Percentiles rank a stretch among this genome's conserved stretches.
These are phyloP conservation scores for Hanseniaspora clermontiae DNA, from an alignment of 805 yeast species.

Conservation along the genomic window DNA sequence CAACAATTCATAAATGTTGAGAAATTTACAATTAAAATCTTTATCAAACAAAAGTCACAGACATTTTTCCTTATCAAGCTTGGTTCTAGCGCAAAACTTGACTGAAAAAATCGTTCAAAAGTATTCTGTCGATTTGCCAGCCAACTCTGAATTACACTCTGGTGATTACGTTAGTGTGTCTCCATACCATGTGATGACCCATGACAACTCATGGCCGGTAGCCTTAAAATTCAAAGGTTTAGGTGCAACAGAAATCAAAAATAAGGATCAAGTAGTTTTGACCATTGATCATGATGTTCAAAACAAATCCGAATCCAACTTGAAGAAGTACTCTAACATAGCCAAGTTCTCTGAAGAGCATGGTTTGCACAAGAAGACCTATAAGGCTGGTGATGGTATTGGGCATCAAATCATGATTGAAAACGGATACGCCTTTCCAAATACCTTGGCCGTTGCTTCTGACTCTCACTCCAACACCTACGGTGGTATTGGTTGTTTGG, in stretches of 20 bases:
- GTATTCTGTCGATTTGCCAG: slow-evolving; percentile 74
- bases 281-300: slow-evolving; percentile 98
- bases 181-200: slow-evolving; percentile 98
- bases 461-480: slow-evolving; percentile 97
- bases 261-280: slow-evolving; percentile 85
- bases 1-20: neutral
- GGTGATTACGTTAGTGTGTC: slow-evolving; percentile 92
- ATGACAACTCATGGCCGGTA: slow-evolving; percentile 98
- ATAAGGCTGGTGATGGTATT: slow-evolving; percentile 98
- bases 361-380: slow-evolving; percentile 67
- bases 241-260: slow-evolving; percentile 73
- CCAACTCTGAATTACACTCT: slow-evolving; percentile 61
- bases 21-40: neutral
- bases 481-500: slow-evolving; percentile 91
- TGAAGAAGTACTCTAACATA: slow-evolving; percentile 77
- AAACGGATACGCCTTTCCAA: slow-evolving; percentile 96
- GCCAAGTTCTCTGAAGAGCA: slow-evolving; percentile 80
- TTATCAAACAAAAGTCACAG: neutral
- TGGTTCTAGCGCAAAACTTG: slow-evolving; percentile 46
- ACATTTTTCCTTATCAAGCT: neutral
- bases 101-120: slow-evolving; percentile 93
- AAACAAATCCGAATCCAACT: slow-evolving; percentile 76
- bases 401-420: slow-evolving; percentile 99
- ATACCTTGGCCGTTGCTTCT: slow-evolving; percentile 85
- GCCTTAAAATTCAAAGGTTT: slow-evolving; percentile 91